phyloP scores from a whole-genome alignment of 768 basidiomycete genomes.

The Coprinopsis strossmayeri region DNA sequence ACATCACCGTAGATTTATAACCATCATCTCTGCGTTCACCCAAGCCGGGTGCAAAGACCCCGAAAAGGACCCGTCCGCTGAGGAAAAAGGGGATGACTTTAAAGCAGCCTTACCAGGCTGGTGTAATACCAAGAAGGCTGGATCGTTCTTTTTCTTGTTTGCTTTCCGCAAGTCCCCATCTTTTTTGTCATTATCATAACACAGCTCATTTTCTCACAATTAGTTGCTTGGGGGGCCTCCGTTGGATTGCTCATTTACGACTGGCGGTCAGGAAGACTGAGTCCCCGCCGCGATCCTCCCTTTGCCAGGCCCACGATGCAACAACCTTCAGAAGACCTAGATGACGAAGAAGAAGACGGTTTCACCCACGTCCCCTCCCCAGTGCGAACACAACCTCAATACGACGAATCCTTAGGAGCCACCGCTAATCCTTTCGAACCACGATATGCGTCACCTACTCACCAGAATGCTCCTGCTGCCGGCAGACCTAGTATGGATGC shows the following conservation, averaged over 20 bases:
- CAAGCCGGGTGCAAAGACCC: slow-evolving; percentile 85
- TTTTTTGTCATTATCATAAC: background rate
- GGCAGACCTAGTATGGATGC: slow-evolving; percentile 74
- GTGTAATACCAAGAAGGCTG: slow-evolving; percentile 93
- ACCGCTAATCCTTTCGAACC: slow-evolving; percentile 45
- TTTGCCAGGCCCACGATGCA: slow-evolving; percentile 56
- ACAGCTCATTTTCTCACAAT: background rate
- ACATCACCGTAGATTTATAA: slow-evolving; percentile 47
- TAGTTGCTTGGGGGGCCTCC: slow-evolving; percentile 74
- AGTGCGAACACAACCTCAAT: slow-evolving; percentile 20
- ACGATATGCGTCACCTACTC: slow-evolving; percentile 28
- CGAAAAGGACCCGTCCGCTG: slow-evolving; percentile 72
- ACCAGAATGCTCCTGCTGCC: slow-evolving; percentile 19
- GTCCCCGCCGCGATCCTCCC: slow-evolving; percentile 64
- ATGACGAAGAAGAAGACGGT: slow-evolving; percentile 46
- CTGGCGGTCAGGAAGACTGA: slow-evolving; percentile 67
- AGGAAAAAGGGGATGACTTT: slow-evolving; percentile 56
- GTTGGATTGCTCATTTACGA: slow-evolving; percentile 59
- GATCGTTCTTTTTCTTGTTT: slow-evolving; percentile 85
- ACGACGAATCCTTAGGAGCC: slow-evolving; percentile 21
- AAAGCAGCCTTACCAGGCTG: slow-evolving; percentile 65
- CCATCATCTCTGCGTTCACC: slow-evolving; percentile 83
- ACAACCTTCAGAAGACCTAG: slow-evolving; percentile 42
- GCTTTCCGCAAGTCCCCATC: slow-evolving; percentile 51
- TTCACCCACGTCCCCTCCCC: slow-evolving; percentile 45